Evolutionary conservation across 148 eudicot species (phyloP), one percentile per base, ranked within the genome.

Genomic region (Fallopia convolvulus): DNA sequence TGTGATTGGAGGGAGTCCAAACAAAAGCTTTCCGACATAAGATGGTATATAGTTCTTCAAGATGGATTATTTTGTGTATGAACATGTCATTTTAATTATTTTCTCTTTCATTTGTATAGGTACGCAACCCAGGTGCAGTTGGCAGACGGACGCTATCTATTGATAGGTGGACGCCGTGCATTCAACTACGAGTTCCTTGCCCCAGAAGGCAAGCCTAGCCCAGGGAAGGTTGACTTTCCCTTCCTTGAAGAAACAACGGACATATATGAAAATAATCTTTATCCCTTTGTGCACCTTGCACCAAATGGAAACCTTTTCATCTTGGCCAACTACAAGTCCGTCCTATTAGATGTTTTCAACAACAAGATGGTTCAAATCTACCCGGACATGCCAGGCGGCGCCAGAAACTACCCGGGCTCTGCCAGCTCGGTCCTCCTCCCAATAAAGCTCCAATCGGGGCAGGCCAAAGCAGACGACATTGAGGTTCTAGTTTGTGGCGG

Each of bases 361-460:
- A 88, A 84, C 30, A 77, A 75, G 63, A 71, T 84, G 32, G 75
- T 91, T 53, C 82, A 81, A 0, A 77, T 68, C 36, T 87, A 87
- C 76, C 97, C 97, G 0, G 85, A 56, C 32, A 23, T 95, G n/a
- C 85, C 87, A 0, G 93, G 93, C 8, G 97, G 98, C 0, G 79
- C 96, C 6, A 85, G 99, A 0, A 95, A 91, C 90, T 95, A 92
- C 81, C 99, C 99, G 0, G 87, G 90, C 1, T 92, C 99, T 0
- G 99, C 84, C 2, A 61, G 76, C 81, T 83, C 97, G 0, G 89
- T 89, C 0, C 86, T 95, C 56, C 89, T 95, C 36, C 90, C 97
- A 1, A 79, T 95, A n/a, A 74, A 87, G 26, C 75, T 88, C 50
- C 12, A 30, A 23, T 21, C 13, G 0, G 58, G 71, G 2, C 76